A percentile compares a stretch with the other conserved stretches of the same genome.
phyloP scores from a whole-genome alignment of 495 filamentous ascomycete genomes.

The Tetracladium marchalianum region DNA sequence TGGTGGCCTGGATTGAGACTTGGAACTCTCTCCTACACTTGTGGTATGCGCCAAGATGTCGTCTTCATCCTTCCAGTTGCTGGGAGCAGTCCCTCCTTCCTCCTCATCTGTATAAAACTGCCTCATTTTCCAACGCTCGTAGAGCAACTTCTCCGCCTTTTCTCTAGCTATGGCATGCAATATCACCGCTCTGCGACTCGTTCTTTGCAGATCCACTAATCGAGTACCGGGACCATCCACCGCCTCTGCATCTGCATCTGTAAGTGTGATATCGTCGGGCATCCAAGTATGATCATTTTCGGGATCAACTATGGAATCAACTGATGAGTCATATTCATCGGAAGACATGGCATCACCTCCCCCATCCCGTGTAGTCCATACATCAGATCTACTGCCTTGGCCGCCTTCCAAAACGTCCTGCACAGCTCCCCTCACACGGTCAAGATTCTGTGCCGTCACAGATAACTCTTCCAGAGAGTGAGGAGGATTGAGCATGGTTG shows the following conservation, averaged over 20 bases:
- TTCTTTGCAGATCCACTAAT: slow-evolving; percentile 8
- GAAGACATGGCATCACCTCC: slow-evolving; percentile 13
- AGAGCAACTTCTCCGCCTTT: slow-evolving; percentile 40
- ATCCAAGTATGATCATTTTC: slow-evolving; percentile 9
- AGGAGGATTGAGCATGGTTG: slow-evolving; percentile 16
- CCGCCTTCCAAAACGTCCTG: background rate
- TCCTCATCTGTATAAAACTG: slow-evolving; percentile 77
- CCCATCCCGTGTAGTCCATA: background rate
- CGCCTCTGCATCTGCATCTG: slow-evolving; percentile 20
- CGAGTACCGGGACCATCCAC: slow-evolving; percentile 16
- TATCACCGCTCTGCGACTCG: slow-evolving; percentile 8
- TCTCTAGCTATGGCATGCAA: slow-evolving; percentile 9
- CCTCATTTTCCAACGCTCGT: slow-evolving; percentile 63
- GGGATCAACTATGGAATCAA: background rate
- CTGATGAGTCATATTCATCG: slow-evolving; percentile 13
- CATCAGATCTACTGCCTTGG: background rate
- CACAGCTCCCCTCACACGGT: background rate
- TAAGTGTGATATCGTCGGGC: slow-evolving; percentile 11
- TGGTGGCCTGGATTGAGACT: slow-evolving; percentile 26
- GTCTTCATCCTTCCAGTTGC: slow-evolving; percentile 55
- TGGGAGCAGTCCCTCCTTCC: slow-evolving; percentile 55
- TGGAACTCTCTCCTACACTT: slow-evolving; percentile 22
- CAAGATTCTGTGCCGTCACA: slow-evolving; percentile 2
- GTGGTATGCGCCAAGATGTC: slow-evolving; percentile 38
- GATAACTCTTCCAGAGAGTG: slow-evolving; percentile 8